Percentiles rank a stretch among this genome's conserved stretches.
These are phyloP conservation scores for Colletotrichum cordylinicola DNA, from an alignment of 2,329 filamentous ascomycete genomes.

Conservation along the genomic window DNA sequence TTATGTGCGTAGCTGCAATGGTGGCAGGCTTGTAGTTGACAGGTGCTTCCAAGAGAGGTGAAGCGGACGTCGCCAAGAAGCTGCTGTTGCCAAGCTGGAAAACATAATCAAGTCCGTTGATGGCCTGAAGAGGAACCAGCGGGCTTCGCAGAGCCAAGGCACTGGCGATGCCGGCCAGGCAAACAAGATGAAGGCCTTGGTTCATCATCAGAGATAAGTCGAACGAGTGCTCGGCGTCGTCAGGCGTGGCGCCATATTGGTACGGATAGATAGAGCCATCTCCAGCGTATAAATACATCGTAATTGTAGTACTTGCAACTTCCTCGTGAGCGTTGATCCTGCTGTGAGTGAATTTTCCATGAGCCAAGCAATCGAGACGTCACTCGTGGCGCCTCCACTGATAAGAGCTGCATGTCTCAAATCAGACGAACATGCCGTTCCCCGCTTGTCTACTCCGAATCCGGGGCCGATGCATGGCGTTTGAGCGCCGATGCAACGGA, in stretches of 20 bases:
- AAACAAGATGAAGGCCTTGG: neutral
- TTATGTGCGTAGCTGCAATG: neutral
- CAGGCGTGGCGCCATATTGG: neutral
- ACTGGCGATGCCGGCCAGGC: neutral
- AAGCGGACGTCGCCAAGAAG: neutral
- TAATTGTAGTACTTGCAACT: neutral
- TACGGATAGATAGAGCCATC: neutral
- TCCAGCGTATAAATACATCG: neutral
- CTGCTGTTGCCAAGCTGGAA: neutral
- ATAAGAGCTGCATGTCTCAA: neutral
- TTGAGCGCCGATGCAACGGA: neutral
- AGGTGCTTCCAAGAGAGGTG: neutral
- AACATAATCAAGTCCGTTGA: neutral
- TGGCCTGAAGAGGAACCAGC: neutral
- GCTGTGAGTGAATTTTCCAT: neutral
- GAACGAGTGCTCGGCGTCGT: neutral
- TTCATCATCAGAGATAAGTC: neutral
- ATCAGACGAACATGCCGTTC: neutral
- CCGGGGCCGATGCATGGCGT: neutral
- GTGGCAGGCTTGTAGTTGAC: neutral
- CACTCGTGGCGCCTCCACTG: neutral
- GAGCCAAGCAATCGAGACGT: neutral
- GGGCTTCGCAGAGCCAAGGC: neutral
- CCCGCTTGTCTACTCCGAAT: neutral
- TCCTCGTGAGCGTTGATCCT: neutral